Conservation (phyloP, 306 rosid species). For the Pyrus pyrifolia region DNA sequence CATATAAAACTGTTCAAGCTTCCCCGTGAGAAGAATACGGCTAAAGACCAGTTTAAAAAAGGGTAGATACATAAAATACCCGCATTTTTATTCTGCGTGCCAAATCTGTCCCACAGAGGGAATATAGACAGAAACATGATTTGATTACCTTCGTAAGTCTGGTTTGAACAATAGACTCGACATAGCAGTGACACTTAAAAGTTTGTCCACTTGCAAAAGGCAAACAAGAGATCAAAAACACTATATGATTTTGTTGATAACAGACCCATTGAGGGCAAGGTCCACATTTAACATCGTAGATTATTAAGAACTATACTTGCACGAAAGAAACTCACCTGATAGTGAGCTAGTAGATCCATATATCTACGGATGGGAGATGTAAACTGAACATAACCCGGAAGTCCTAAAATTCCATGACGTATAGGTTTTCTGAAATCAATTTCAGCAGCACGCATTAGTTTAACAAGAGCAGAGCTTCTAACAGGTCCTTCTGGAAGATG, state of each 20-base stretch:
- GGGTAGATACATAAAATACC: background rate
- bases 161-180: background rate
- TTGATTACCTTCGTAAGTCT: background rate
- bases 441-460: slow-evolving; percentile 92
- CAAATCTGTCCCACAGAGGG: background rate
- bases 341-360: slow-evolving; percentile 92
- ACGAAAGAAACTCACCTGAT: slow-evolving; percentile 50
- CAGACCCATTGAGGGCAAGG: background rate
- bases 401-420: slow-evolving; percentile 81
- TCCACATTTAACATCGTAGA: slow-evolving; percentile 3
- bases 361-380: slow-evolving; percentile 98
- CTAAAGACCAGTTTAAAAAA: background rate
- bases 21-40: background rate
- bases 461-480: slow-evolving; percentile 81
- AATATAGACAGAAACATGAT: background rate
- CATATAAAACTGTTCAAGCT: background rate
- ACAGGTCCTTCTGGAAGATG: slow-evolving; percentile 99
- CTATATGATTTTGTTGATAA: background rate
- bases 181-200: background rate
- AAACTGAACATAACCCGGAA: slow-evolving; percentile 94
- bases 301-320: slow-evolving; percentile 4
- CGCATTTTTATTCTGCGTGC: background rate
- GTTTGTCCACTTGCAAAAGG: background rate
- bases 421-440: slow-evolving; percentile 91
- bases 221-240: background rate